Conservation (phyloP, 139 green algal genomes). For the Asterochloris erici region DNA sequence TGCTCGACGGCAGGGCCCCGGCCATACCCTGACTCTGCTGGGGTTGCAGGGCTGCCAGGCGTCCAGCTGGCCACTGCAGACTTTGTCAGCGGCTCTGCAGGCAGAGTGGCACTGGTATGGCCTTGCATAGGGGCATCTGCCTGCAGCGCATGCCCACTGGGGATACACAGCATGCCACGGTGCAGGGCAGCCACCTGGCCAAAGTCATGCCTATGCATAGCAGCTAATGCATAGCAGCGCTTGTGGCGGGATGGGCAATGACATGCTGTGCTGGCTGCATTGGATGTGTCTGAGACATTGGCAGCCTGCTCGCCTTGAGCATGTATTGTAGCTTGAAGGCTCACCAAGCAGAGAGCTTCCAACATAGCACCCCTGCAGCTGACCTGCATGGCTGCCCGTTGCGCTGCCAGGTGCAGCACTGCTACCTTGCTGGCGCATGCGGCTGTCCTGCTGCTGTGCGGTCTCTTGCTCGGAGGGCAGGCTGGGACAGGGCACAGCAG, state of each 20-base stretch:
- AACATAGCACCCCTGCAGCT: neutral
- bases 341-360: neutral
- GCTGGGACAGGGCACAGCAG: constrained; percentile 9
- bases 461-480: constrained; percentile 1
- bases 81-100: constrained; percentile 7
- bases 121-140: too few relatives aligned
- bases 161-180: too few relatives aligned
- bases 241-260: too few relatives aligned
- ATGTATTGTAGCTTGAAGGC: neutral
- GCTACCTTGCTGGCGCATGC: neutral
- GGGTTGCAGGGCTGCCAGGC: constrained; percentile 4
- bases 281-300: neutral
- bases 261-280: too few relatives aligned
- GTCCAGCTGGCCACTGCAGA: constrained; percentile 19
- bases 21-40: neutral
- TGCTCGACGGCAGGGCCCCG: constrained; percentile 13
- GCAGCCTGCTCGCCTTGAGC: neutral
- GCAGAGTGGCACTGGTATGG: too few relatives aligned
- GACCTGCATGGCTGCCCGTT: neutral
- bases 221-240: too few relatives aligned
- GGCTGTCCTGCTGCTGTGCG: neutral
- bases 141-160: too few relatives aligned
- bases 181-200: too few relatives aligned
- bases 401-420: neutral
- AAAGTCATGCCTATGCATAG: too few relatives aligned